Evolutionary conservation across 108 stramenopile genomes (phyloP).

Genomic region (Chaetoceros muelleri): DNA sequence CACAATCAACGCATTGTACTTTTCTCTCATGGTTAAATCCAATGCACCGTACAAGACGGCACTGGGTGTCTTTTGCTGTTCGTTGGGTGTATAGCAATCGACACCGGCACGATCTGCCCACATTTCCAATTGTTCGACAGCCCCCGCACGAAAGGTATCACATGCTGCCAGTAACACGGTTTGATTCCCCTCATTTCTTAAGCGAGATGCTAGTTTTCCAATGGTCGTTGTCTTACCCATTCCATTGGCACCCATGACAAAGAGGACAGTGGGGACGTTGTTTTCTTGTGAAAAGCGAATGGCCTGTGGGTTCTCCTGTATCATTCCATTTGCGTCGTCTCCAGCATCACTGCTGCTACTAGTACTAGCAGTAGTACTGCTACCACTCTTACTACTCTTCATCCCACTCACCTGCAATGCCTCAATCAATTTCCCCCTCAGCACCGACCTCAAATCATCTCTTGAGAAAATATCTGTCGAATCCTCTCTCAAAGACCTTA

Average conservation of each 20-base stretch:
- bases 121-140: slow-evolving; percentile 85
- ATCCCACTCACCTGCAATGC: slow-evolving; percentile 26
- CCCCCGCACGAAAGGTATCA: slow-evolving; percentile 94
- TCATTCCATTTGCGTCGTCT: slow-evolving; percentile 1
- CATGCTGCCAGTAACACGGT: slow-evolving; percentile 86
- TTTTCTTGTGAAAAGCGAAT: slow-evolving; percentile 35
- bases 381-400: slow-evolving; percentile 5
- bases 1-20: slow-evolving; percentile 82
- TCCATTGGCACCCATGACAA: slow-evolving; percentile 80
- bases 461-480: slow-evolving; percentile 29
- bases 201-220: slow-evolving; percentile 86
- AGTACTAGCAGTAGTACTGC: slow-evolving; percentile 6
- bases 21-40: slow-evolving; percentile 64
- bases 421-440: slow-evolving; percentile 73
- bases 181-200: slow-evolving; percentile 66
- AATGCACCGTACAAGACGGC: slow-evolving; percentile 65
- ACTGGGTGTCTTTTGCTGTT: slow-evolving; percentile 31
- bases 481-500: slow-evolving; percentile 42
- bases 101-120: slow-evolving; percentile 85
- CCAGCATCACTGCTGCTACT: background rate
- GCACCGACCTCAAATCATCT: slow-evolving; percentile 64
- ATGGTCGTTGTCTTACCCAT: slow-evolving; percentile 96
- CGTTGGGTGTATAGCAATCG: slow-evolving; percentile 68
- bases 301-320: slow-evolving; percentile 21
- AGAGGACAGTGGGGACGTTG: slow-evolving; percentile 53